Evolutionary conservation across 805 yeast genomes (phyloP), one percentile per base, ranked within the genome.

Genomic region (Yamadazyma kitorensis): DNA sequence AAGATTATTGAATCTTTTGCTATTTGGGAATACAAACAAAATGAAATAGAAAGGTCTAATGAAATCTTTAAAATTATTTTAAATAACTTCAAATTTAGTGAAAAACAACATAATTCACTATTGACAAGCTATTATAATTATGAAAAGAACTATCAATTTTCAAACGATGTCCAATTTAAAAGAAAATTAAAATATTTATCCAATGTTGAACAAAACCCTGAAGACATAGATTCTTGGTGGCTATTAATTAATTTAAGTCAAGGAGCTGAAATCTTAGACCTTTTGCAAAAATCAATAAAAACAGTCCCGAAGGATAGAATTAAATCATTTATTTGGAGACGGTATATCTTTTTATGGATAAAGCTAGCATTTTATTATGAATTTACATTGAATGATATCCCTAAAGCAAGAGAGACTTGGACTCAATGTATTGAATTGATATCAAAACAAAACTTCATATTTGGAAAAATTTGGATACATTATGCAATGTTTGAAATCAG

Each of bases 201-300:
- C 3, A 63, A 59, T 14, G 45, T 85, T 10, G 39, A 50, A 5
- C 45, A 50, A 8, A 64, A 74, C 33, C 80, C 86, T 1, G 25
- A 36, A 0, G 85, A 86, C 57, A 80, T 77, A 54, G 93, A 84
- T 48, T 61, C 78, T 0, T 89, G 98, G 97, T 88, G 95, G 91
- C 53, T 74, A 0, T 80, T 80, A 48, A 39, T 86, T 2, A 65
- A 72, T 9, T 51, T 86, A 16, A 47, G 78, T 9, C 72, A 72
- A 33, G 66, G 70, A 16, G 50, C 51, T 4, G 47, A 64, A 44
- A 31, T 36, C 11, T 17, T 12, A 27, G 48, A 9, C 2, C 55
- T 59, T 8, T 74, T 68, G 43, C 74, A 72, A 34, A 47, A 61
- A 7, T 76, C 86, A 0, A 49, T 78, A 3, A 37, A 54, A 0